Evolutionary conservation across 441 rosid species (phyloP).

Genomic region (Kokia cookei): DNA sequence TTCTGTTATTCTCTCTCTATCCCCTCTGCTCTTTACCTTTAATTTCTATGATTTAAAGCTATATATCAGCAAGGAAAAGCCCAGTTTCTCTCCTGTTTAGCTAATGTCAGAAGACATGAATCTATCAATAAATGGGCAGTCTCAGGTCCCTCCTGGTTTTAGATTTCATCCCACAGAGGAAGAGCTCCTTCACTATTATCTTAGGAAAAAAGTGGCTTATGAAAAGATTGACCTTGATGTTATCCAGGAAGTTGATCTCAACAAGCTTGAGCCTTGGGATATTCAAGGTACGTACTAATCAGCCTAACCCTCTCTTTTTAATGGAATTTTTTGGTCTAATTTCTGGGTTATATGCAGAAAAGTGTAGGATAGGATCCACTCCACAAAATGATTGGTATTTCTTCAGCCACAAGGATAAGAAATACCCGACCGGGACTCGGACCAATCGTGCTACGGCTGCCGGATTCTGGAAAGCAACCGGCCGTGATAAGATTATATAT

Average conservation of each 20-base stretch:
- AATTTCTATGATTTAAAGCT: neutral
- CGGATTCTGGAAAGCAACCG: constrained; percentile 99
- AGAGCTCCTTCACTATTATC: constrained; percentile 90
- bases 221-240: constrained; percentile 91
- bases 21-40: neutral
- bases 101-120: constrained; percentile 56
- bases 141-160: constrained; percentile 94
- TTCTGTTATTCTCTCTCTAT: neutral
- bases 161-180: constrained; percentile 77
- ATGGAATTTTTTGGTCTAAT: neutral
- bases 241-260: constrained; percentile 93
- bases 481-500: constrained; percentile 88
- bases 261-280: constrained; percentile 99
- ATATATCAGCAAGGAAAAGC: neutral
- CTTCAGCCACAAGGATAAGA: constrained; percentile 95
- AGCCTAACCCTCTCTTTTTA: neutral
- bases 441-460: constrained; percentile 89
- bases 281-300: constrained; percentile 61
- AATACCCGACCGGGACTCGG: constrained; percentile 93
- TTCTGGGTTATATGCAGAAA: constrained; percentile 40
- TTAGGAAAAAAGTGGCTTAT: constrained; percentile 80
- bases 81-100: neutral
- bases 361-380: constrained; percentile 85
- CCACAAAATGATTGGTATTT: constrained; percentile 99
- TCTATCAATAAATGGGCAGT: constrained; percentile 91